Conservation (phyloP, 768 basidiomycete species). For the Rhodotorula paludigena region DNA sequence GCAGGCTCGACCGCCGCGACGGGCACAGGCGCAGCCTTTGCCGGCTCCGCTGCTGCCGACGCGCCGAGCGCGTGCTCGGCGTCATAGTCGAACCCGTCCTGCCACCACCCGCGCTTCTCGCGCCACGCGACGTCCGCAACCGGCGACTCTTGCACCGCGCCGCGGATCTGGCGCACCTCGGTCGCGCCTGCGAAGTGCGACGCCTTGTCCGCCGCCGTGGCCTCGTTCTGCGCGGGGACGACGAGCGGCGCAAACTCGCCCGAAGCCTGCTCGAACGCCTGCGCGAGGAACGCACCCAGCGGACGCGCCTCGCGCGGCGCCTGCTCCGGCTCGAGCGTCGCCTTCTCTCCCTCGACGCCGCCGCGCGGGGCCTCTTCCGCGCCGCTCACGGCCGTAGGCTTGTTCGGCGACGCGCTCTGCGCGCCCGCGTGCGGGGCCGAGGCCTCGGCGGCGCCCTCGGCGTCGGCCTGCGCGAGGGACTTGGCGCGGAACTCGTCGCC, state of each 20-base stretch:
- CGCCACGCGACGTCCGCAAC: constrained; percentile 20
- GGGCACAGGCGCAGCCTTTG: neutral
- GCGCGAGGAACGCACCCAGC: constrained; percentile 6
- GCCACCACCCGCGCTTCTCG: constrained; percentile 27
- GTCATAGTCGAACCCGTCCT: neutral
- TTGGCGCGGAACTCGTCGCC: constrained; percentile 19
- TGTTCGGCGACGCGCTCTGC: neutral
- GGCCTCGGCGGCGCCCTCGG: neutral
- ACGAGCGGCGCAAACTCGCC: constrained; percentile 5
- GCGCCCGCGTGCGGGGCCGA: neutral
- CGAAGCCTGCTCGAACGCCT: constrained; percentile 8
- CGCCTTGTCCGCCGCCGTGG: neutral
- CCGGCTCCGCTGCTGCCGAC: neutral
- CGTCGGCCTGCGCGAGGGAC: neutral
- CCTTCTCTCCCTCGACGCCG: neutral
- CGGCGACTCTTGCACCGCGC: constrained; percentile 16
- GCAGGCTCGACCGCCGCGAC: constrained; percentile 4
- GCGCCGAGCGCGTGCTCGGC: neutral
- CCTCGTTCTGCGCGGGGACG: neutral
- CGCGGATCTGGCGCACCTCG: neutral
- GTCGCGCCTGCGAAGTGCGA: constrained; percentile 3
- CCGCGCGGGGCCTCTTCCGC: neutral
- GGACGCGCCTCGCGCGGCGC: neutral
- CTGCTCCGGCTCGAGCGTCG: neutral
- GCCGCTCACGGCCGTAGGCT: too few species aligned